Evolutionary conservation across 306 rosid species (phyloP), one percentile per base, ranked within the genome.

Genomic region (Corylus heterophylla): DNA sequence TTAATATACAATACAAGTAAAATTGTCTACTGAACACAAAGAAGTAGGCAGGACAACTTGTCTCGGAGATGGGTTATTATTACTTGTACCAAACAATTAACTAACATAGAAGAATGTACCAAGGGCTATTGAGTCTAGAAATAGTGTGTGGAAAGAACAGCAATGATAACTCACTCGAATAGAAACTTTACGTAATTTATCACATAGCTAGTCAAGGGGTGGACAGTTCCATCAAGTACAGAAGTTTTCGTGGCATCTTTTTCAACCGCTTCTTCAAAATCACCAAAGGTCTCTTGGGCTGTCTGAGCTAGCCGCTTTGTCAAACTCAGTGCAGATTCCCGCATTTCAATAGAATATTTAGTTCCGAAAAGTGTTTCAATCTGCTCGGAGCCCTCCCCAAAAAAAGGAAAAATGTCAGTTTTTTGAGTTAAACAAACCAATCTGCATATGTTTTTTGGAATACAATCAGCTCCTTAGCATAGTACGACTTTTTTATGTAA

Each of bases 211-310:
- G 99, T 96, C 77, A 96, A 79, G 61, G 99, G 99, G 85, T 96
- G 99, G 76, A 96, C 99, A 55, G 97, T 96, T 84, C 99, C 98
- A 84, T 96, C 99, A 44, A 91, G 86, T 79, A 96, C 93, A 66
- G 96, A 87, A 73, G 98, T 93, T 87, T 96, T 96, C 7, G 99
- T 93, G 69, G 94, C 95, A 86, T 96, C 99, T 73, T 91, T 93
- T 78, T 96, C 98, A 74, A 96, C 96, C n/a, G 98, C 98, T 80
- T 96, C 98, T 89, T 93, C 98, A 83, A 93, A 96, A 82, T 96
- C 99, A 80, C 87, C 92, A 74, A 93, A 93, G 49, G 99, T 96
- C 83, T 96, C 98, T 80, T 90, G 96, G 67, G 98, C 99, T 70
- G 98, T 96, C 87, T 91, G 97, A 78, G 97, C 99, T 78, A 93